phyloP scores from a whole-genome alignment of 73 alveolate genomes.

The Paraurostyla sp. region DNA sequence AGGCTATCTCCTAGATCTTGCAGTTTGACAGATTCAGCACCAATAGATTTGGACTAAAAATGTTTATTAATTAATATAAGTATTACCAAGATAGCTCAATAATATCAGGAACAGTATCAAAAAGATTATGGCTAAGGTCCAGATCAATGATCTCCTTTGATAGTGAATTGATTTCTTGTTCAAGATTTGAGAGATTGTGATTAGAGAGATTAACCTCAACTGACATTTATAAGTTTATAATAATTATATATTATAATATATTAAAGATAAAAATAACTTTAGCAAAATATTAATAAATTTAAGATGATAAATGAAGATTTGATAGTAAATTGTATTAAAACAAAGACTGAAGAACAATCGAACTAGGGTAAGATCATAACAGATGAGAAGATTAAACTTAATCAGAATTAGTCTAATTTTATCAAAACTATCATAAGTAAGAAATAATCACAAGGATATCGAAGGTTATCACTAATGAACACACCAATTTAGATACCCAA shows the following conservation, averaged over 20 bases:
- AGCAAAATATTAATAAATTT: too few species aligned
- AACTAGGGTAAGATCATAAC: too few species aligned
- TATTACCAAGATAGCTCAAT: not conserved
- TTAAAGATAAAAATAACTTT: too few species aligned
- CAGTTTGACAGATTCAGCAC: conserved; percentile 20
- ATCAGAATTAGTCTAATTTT: too few species aligned
- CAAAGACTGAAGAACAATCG: too few species aligned
- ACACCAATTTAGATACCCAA: too few species aligned
- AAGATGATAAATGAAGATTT: too few species aligned
- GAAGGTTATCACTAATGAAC: too few species aligned
- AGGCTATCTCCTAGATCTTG: not conserved
- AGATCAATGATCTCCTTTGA: not conserved
- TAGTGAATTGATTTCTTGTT: not conserved
- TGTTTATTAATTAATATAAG: not conserved
- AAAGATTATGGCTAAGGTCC: not conserved
- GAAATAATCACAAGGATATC: too few species aligned
- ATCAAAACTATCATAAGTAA: too few species aligned
- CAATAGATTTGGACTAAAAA: not conserved
- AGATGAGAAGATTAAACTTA: too few species aligned
- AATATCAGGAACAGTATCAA: not conserved
- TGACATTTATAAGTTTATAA: not conserved
- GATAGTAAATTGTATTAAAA: too few species aligned
- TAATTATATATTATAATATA: not conserved
- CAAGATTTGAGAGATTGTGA: not conserved
- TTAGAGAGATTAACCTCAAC: conserved; percentile 2